Conservation (phyloP, 208 protist genomes). For the Leishmania aethiopica region DNA sequence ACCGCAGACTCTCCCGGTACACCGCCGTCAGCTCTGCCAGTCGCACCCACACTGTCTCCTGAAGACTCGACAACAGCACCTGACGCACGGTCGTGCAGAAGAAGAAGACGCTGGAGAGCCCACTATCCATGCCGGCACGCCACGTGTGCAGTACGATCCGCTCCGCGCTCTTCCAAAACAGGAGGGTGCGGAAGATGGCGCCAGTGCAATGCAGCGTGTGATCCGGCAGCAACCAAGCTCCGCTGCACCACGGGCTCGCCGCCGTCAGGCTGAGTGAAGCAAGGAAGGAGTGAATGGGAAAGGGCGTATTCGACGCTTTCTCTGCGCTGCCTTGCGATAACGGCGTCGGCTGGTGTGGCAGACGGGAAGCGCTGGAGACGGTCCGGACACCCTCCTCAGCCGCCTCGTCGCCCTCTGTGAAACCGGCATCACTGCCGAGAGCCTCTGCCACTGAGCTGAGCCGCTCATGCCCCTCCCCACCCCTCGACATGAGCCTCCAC, state of each 20-base stretch:
- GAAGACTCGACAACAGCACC: conserved; percentile 52
- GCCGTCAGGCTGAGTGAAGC: conserved; percentile 14
- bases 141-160: conserved; percentile 60
- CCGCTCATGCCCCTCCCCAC: conserved; percentile 5
- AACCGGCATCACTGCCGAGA: neutral
- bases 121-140: conserved; percentile 54
- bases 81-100: conserved; percentile 63
- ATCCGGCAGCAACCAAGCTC: conserved; percentile 37
- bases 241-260: conserved; percentile 26
- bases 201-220: conserved; percentile 24
- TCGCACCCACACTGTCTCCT: conserved; percentile 65
- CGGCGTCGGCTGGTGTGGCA: neutral
- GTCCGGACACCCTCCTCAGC: neutral
- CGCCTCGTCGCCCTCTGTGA: neutral
- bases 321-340: neutral
- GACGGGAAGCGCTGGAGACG: neutral
- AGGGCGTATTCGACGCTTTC: neutral
- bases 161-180: conserved; percentile 79
- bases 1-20: conserved; percentile 47
- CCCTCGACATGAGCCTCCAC: conserved; percentile 14
- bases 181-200: conserved; percentile 53
- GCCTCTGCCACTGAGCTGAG: neutral
- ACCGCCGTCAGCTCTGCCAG: conserved; percentile 35
- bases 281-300: conserved; percentile 31
- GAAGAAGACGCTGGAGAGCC: conserved; percentile 68